Evolutionary conservation across 2,329 filamentous ascomycete species (phyloP).

Genomic region (Fusarium solani-melongenae): DNA sequence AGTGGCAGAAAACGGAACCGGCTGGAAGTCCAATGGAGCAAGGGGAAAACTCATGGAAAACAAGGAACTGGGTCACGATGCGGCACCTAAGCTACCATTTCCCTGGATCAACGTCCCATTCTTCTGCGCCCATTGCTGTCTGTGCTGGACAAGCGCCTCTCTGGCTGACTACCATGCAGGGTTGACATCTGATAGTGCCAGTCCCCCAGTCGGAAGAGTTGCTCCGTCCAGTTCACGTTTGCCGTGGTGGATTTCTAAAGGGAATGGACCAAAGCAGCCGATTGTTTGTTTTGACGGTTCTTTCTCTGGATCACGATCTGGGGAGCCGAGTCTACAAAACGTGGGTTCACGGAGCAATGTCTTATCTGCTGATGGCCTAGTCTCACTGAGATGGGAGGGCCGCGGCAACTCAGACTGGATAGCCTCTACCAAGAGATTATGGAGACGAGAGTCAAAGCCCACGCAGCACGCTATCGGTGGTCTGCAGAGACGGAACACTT

Average conservation of each 20-base stretch:
- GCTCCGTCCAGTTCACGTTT: conserved; percentile 17
- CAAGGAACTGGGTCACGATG: conserved; percentile 27
- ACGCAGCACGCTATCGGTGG: conserved; percentile 29
- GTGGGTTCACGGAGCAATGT: conserved; percentile 26
- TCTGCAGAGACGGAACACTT: conserved; percentile 11
- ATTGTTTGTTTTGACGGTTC: conserved; percentile 8
- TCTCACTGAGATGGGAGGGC: conserved; percentile 19
- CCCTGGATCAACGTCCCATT: conserved; percentile 7
- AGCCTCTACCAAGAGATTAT: not conserved
- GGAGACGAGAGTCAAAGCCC: conserved; percentile 5
- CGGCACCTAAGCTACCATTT: conserved; percentile 2
- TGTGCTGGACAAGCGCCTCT: not conserved
- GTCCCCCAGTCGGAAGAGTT: conserved; percentile 18
- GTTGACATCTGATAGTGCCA: conserved; percentile 18
- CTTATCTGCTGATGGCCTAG: conserved; percentile 27
- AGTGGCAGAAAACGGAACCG: conserved; percentile 6
- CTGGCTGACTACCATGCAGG: not conserved
- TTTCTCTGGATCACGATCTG: conserved; percentile 27
- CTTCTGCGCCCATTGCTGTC: not conserved
- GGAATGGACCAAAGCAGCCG: conserved; percentile 3
- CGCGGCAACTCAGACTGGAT: not conserved
- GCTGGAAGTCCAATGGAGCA: not conserved
- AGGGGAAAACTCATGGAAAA: conserved; percentile 23
- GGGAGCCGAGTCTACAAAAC: conserved; percentile 12
- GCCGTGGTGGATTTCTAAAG: not conserved